Evolutionary conservation across 192 early-diverging fungal genomes (phyloP), one percentile per base, ranked within the genome.

Genomic region (Jimgerdemannia flammicorona): DNA sequence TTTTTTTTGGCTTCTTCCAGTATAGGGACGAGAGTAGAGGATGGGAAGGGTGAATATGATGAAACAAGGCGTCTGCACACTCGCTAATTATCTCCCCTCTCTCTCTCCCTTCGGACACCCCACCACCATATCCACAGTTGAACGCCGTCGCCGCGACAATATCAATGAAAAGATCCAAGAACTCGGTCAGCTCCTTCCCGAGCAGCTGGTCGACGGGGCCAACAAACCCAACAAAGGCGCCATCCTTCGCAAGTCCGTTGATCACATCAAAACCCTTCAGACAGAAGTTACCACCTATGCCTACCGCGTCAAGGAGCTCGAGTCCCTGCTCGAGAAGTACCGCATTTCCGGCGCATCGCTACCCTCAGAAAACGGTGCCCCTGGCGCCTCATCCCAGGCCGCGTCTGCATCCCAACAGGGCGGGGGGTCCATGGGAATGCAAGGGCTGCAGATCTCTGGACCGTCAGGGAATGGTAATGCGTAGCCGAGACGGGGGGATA

Each of bases 121-220:
- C 44, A 42, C 74, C 29, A 29, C 29, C 29, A 29, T 1, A 29
- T 29, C 29, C 29, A 29, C 29, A 86, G 97, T 99, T 41, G 97
- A 99, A 83, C 86, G 97, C 68, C 91, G 97, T 66, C 85, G 97
- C 44, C 89, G 97, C 54, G 97, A 99, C 80, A 96, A 97, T 82
- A 99, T 99, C 87, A 99, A 99, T 80, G 97, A 98, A 82, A 95
- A 95, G 79, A 99, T 99, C 75, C 94, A 92, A 78, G 97, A 99
- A 79, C 86, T 99, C 64, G 89, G 88, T 40, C 87, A 84, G 17
- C 80, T 99, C 66, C 84, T 99, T 44, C 97, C 97, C 44, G 93
- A 95, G 72, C 76, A 84, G 4, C 67, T 74, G 3, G 54, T 70
- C 14, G 40, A 10, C 20, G 74, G 73, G 43, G 90, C 91, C 73